A percentile compares a stretch with the other conserved stretches of the same genome.
Evolutionary conservation across 148 eudicot species (phyloP).

Genomic region (Camellia granthamiana): DNA sequence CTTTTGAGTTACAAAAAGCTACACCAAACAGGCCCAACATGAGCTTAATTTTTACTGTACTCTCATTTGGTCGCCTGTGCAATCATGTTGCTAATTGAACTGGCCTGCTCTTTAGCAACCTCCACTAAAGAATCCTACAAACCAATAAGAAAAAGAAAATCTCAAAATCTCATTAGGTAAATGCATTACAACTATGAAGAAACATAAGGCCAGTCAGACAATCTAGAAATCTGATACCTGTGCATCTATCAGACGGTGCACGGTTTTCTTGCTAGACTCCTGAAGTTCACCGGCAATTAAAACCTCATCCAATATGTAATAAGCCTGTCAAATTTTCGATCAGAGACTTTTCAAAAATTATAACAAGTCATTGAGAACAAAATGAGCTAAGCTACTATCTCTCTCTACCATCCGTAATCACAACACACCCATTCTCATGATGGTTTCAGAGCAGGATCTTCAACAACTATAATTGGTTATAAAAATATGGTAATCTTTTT

Average conservation of each 20-base stretch:
- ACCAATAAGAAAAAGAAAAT: background rate
- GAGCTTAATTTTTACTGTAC: background rate
- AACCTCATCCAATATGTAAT: constrained; percentile 83
- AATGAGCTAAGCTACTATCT: too few species aligned
- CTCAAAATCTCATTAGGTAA: background rate
- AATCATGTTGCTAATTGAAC: constrained; percentile 78
- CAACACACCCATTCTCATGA: too few species aligned
- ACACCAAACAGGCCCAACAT: too few species aligned
- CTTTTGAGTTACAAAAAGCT: too few species aligned
- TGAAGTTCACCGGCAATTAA: constrained; percentile 95
- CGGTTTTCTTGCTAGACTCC: constrained; percentile 92
- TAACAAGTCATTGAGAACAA: too few species aligned
- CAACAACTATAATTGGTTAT: background rate
- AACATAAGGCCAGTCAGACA: too few species aligned
- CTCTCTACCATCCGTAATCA: too few species aligned
- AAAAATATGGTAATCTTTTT: background rate
- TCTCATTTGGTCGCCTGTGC: constrained; percentile 82
- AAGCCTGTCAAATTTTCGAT: constrained; percentile 45
- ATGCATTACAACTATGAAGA: too few species aligned
- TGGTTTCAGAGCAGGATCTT: background rate
- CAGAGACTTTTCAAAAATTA: too few species aligned
- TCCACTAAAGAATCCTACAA: constrained; percentile 88
- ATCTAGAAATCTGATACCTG: constrained; percentile 46
- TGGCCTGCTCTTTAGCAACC: constrained; percentile 77
- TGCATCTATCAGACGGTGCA: constrained; percentile 80